Conservation (phyloP, 768 basidiomycete species). For the Boletales sp. region DNA sequence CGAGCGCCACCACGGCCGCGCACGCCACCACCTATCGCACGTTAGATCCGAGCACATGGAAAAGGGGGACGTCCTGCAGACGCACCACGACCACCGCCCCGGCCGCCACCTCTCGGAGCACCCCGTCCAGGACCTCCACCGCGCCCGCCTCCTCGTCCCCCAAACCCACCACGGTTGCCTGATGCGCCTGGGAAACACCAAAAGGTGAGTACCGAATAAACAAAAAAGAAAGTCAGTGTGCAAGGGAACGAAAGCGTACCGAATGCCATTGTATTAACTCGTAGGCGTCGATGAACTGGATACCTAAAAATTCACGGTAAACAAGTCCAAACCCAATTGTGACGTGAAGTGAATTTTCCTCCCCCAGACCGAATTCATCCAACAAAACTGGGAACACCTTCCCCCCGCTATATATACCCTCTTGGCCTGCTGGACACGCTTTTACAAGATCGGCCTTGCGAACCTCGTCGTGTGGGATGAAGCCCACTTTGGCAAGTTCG, state of each 20-base stretch:
- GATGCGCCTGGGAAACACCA: constrained; percentile 44
- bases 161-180: constrained; percentile 77
- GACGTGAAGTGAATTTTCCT: too few species aligned
- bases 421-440: constrained; percentile 92
- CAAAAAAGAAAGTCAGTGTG: not conserved
- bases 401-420: constrained; percentile 86
- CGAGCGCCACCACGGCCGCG: constrained; percentile 25
- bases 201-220: not conserved
- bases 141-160: constrained; percentile 38
- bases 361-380: constrained; percentile 64
- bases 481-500: constrained; percentile 99
- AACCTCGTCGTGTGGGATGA: constrained; percentile 96
- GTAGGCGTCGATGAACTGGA: too few species aligned
- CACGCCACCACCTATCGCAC: constrained; percentile 8
- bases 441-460: constrained; percentile 86
- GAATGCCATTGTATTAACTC: constrained; percentile 31
- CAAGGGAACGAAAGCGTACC: constrained; percentile 18
- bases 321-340: too few species aligned
- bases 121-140: constrained; percentile 37
- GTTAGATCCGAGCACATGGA: not conserved
- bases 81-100: constrained; percentile 40
- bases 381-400: constrained; percentile 77
- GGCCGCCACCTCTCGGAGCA: constrained; percentile 37
- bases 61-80: not conserved
- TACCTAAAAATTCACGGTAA: too few species aligned